Percentiles rank a stretch among this genome's conserved stretches.
phyloP scores from a whole-genome alignment of 768 basidiomycete genomes.

The Suillus weaverae region DNA sequence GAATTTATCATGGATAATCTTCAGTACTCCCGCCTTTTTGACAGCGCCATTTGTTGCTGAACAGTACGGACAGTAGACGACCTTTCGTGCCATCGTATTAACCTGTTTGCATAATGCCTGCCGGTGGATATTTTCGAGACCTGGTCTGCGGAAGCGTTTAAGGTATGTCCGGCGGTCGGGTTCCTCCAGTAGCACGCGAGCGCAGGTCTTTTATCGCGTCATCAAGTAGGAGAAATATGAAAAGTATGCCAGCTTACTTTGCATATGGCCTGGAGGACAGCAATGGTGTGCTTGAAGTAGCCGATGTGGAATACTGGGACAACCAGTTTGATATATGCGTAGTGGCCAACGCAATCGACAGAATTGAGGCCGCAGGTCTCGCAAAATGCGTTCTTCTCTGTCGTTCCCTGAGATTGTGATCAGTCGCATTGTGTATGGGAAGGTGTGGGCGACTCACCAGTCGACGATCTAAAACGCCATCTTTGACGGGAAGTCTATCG shows the following conservation, averaged over 20 bases:
- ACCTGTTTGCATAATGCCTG: constrained; percentile 82
- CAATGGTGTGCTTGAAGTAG: constrained; percentile 94
- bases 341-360: constrained; percentile 96
- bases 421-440: background rate
- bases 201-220: constrained; percentile 67
- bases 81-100: constrained; percentile 84
- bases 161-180: constrained; percentile 81
- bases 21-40: constrained; percentile 92
- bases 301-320: constrained; percentile 99
- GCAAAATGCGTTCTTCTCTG: constrained; percentile 89
- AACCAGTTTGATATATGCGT: constrained; percentile 96
- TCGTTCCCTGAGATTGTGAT: constrained; percentile 70
- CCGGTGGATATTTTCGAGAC: constrained; percentile 91
- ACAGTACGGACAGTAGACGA: constrained; percentile 91
- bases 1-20: constrained; percentile 98
- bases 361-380: constrained; percentile 92
- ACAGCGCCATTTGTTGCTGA: constrained; percentile 92
- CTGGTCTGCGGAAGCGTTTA: constrained; percentile 85
- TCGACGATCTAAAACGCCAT: constrained; percentile 91
- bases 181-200: constrained; percentile 86
- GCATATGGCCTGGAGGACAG: constrained; percentile 93
- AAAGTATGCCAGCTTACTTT: constrained; percentile 54
- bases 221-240: background rate
- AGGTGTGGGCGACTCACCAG: constrained; percentile 53
- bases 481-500: constrained; percentile 81